A percentile compares a stretch with the other conserved stretches of the same genome.
Evolutionary conservation across 139 green algal species (phyloP).

Genomic region (Pycnococcus provasolii): DNA sequence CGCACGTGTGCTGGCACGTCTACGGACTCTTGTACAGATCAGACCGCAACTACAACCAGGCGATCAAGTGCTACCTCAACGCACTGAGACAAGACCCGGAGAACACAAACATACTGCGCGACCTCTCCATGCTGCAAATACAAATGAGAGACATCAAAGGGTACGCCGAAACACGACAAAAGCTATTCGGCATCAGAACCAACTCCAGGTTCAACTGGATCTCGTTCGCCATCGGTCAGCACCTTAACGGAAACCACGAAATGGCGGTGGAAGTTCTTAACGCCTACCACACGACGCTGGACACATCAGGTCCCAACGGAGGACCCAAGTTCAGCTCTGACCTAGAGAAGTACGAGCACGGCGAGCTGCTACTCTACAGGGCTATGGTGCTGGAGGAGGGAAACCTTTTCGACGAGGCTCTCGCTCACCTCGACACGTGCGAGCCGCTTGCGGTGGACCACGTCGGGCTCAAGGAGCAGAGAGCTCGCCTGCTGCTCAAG

Average conservation of each 20-base stretch:
- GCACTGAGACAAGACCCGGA: conserved; percentile 83
- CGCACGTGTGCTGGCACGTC: conserved; percentile 96
- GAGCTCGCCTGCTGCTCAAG: conserved; percentile 49
- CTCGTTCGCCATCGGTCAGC: conserved; percentile 75
- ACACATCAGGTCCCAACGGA: conserved; percentile 8
- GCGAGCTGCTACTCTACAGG: conserved; percentile 92
- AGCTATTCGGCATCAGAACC: conserved; percentile 69
- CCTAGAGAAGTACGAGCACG: conserved; percentile 83
- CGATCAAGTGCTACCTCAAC: conserved; percentile 99
- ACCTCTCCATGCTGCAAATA: conserved; percentile 70
- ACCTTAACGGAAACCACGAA: conserved; percentile 67
- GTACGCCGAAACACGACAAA: conserved; percentile 78
- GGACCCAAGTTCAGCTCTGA: neutral
- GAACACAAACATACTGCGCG: conserved; percentile 83
- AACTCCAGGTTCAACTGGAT: conserved; percentile 83
- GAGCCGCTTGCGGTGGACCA: conserved; percentile 65
- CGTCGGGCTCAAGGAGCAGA: conserved; percentile 48
- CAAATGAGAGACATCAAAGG: conserved; percentile 83
- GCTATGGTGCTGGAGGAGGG: conserved; percentile 70
- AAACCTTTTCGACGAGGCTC: conserved; percentile 40
- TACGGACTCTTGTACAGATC: conserved; percentile 89
- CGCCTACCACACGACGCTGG: conserved; percentile 40
- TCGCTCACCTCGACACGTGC: conserved; percentile 45
- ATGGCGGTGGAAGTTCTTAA: conserved; percentile 26
- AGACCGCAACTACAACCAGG: conserved; percentile 88